Evolutionary conservation across 2,329 filamentous ascomycete species (phyloP).

Genomic region (Gyromitra esculenta): DNA sequence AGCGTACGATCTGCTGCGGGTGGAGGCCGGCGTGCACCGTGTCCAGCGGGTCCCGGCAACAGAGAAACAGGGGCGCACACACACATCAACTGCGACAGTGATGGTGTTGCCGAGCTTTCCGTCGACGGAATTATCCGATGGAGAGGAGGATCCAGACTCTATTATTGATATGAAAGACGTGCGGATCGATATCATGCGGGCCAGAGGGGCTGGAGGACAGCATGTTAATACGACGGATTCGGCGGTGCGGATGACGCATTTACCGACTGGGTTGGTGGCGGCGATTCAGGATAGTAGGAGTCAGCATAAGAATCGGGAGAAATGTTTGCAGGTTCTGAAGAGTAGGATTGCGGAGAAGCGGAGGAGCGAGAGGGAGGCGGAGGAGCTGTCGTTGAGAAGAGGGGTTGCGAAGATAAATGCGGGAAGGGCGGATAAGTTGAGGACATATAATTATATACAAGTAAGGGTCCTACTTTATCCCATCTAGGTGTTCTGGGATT

Average conservation of each 20-base stretch:
- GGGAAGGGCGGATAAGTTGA: conserved; percentile 90
- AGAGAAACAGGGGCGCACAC: conserved; percentile 87
- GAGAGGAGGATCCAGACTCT: conserved; percentile 86
- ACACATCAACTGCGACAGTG: conserved; percentile 91
- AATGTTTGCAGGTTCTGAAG: conserved; percentile 85
- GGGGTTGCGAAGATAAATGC: conserved; percentile 83
- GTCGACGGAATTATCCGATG: conserved; percentile 65
- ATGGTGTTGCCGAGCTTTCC: conserved; percentile 90
- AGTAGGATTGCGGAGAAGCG: conserved; percentile 81
- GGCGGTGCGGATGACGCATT: conserved; percentile 89
- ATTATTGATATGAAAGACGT: conserved; percentile 88
- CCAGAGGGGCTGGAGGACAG: conserved; percentile 90
- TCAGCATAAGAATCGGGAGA: conserved; percentile 86
- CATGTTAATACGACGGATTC: conserved; percentile 99
- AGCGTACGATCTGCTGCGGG: conserved; percentile 81
- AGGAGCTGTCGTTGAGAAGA: conserved; percentile 76
- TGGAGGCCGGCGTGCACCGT: conserved; percentile 92
- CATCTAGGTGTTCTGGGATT: not conserved
- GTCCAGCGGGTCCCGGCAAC: conserved; percentile 94
- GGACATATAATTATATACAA: conserved; percentile 77
- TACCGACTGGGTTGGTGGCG: conserved; percentile 85
- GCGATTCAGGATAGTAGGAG: conserved; percentile 93
- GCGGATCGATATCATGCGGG: conserved; percentile 85
- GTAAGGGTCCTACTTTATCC: conserved; percentile 2
- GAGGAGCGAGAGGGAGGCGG: conserved; percentile 83